These are phyloP conservation scores for Cupressus sempervirens DNA, from an alignment of 75 land plant species.

Conservation along the genomic window DNA sequence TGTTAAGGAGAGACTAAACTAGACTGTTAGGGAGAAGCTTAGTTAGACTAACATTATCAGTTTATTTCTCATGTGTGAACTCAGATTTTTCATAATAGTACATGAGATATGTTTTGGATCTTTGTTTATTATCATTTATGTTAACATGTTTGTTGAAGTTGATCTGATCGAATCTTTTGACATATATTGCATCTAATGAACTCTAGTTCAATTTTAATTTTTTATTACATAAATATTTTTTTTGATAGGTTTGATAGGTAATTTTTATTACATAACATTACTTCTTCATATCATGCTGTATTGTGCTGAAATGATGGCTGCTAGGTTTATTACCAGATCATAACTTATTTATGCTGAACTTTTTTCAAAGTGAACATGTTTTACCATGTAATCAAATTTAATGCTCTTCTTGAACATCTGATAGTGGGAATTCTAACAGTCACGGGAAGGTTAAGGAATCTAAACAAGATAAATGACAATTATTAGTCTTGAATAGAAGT, in stretches of 20 bases:
- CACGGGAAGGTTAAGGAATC: not conserved
- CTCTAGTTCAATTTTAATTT: not conserved
- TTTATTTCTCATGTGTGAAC: not conserved
- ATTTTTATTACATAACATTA: not conserved
- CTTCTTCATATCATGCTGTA: not conserved
- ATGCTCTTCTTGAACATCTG: not conserved
- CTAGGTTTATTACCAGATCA: not conserved
- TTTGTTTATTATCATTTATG: not conserved
- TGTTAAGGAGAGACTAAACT: not conserved
- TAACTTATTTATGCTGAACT: not conserved
- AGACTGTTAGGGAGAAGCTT: not conserved
- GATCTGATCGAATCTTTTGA: not conserved
- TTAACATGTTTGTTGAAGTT: not conserved
- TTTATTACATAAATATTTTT: too few species aligned
- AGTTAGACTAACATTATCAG: not conserved
- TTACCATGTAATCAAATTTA: not conserved
- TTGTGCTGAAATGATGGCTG: not conserved
- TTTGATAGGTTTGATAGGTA: too few species aligned
- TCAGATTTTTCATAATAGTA: not conserved
- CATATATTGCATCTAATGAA: not conserved
- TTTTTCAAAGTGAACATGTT: not conserved
- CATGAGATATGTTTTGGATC: not conserved
- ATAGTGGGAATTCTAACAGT: not conserved
- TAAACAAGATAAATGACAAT: not conserved
- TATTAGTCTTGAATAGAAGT: not conserved